Percentiles rank a stretch among this genome's conserved stretches.
phyloP scores from a whole-genome alignment of 1,284 basidiomycete species.

The Ceratobasidium sp. region DNA sequence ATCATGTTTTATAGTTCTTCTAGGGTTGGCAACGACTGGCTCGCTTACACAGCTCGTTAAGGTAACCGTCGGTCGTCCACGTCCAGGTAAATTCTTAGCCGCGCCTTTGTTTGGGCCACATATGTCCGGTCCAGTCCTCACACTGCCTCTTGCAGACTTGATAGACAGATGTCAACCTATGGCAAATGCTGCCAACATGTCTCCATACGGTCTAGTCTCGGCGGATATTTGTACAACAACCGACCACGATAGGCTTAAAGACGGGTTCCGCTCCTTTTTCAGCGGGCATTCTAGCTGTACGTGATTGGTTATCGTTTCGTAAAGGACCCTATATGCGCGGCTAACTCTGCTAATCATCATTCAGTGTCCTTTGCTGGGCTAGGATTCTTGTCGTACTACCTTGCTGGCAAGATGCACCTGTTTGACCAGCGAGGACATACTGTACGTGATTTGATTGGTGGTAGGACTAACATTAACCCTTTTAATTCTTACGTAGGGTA shows the following conservation, averaged over 20 bases:
- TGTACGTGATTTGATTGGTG: neutral
- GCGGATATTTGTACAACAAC: constrained; percentile 83
- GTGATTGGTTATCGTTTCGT: constrained; percentile 49
- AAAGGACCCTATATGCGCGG: constrained; percentile 17
- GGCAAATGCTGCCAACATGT: constrained; percentile 67
- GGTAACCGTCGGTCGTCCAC: constrained; percentile 82
- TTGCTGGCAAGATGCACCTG: constrained; percentile 91
- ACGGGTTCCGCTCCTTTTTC: constrained; percentile 94
- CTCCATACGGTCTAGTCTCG: constrained; percentile 77
- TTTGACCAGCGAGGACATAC: constrained; percentile 85
- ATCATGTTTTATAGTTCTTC: constrained; percentile 64
- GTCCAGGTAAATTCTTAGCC: constrained; percentile 66
- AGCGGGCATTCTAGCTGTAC: constrained; percentile 89
- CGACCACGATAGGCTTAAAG: constrained; percentile 67
- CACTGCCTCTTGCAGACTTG: constrained; percentile 8
- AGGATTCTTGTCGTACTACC: constrained; percentile 87
- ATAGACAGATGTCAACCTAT: constrained; percentile 85
- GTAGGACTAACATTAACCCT: neutral
- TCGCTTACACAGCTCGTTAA: constrained; percentile 87
- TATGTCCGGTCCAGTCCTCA: neutral
- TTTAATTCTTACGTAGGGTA: constrained; percentile 57
- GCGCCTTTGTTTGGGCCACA: neutral
- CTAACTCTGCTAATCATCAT: constrained; percentile 29
- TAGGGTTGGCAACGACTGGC: constrained; percentile 79
- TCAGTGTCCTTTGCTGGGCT: constrained; percentile 92